phyloP scores from a whole-genome alignment of 768 basidiomycete genomes.

The Kondoa subrosea region DNA sequence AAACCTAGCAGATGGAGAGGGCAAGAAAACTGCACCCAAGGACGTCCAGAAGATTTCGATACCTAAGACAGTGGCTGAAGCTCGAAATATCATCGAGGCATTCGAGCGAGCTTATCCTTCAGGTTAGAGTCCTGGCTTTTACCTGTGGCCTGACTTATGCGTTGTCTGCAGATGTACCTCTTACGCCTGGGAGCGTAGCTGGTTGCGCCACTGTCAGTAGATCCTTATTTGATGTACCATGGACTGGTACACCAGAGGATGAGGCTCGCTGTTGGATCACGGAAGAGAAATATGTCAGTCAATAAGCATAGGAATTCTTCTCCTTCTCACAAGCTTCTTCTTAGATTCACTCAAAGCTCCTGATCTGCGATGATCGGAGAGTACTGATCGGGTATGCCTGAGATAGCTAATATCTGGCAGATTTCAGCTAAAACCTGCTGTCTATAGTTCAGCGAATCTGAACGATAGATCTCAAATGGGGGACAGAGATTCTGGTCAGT shows the following conservation, averaged over 20 bases:
- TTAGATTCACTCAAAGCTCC: constrained; percentile 29
- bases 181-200: neutral
- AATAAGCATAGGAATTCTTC: no score
- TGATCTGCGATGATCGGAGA: constrained; percentile 19
- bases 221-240: constrained; percentile 53
- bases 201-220: constrained; percentile 29
- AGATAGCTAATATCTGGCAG: constrained; percentile 3
- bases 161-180: constrained; percentile 45
- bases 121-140: no score
- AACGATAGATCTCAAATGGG: constrained; percentile 66
- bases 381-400: neutral
- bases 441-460: constrained; percentile 86
- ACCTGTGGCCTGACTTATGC: no score
- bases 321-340: no score
- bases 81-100: constrained; percentile 46
- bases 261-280: constrained; percentile 57
- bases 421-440: constrained; percentile 50
- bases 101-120: constrained; percentile 58
- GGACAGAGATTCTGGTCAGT: constrained; percentile 39
- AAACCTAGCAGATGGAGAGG: neutral
- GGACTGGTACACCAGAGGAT: constrained; percentile 68
- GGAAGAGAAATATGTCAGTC: constrained; percentile 29
- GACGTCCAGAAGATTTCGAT: constrained; percentile 45
- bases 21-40: neutral
- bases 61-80: constrained; percentile 51